Evolutionary conservation across 1,284 basidiomycete genomes (phyloP).

Genomic region (Cryptococcus wingfieldii): DNA sequence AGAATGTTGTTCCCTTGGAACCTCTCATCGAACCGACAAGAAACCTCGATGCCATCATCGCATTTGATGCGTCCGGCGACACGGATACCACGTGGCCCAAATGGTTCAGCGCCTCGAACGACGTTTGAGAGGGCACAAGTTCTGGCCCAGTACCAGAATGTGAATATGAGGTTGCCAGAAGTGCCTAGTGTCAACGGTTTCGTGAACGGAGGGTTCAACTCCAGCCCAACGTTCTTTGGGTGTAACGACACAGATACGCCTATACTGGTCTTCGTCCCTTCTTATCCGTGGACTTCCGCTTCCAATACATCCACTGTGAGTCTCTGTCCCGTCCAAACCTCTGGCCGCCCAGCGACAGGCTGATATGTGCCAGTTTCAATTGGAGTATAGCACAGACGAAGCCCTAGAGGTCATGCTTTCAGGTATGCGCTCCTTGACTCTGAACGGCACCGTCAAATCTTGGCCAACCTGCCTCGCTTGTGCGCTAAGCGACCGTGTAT

Average conservation of each 20-base stretch:
- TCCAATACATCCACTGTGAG: constrained; percentile 47
- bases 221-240: constrained; percentile 51
- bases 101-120: constrained; percentile 50
- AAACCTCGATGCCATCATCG: constrained; percentile 53
- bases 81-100: constrained; percentile 53
- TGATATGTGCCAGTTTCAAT: constrained; percentile 24
- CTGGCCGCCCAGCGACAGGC: background rate
- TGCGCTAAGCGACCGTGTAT: constrained; percentile 48
- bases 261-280: constrained; percentile 50
- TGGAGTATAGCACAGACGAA: constrained; percentile 45
- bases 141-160: constrained; percentile 27
- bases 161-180: constrained; percentile 46
- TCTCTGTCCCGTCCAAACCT: background rate
- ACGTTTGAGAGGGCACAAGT: constrained; percentile 34
- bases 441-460: constrained; percentile 39
- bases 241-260: constrained; percentile 48
- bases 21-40: constrained; percentile 53
- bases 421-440: constrained; percentile 34
- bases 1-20: constrained; percentile 54
- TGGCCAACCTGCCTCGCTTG: constrained; percentile 51
- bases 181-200: constrained; percentile 52
- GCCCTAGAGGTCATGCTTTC: constrained; percentile 36
- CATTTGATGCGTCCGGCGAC: constrained; percentile 55
- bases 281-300: constrained; percentile 50
- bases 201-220: constrained; percentile 54